Evolutionary conservation across 163 green algal genomes (phyloP).

Genomic region (Volvox carteri): DNA sequence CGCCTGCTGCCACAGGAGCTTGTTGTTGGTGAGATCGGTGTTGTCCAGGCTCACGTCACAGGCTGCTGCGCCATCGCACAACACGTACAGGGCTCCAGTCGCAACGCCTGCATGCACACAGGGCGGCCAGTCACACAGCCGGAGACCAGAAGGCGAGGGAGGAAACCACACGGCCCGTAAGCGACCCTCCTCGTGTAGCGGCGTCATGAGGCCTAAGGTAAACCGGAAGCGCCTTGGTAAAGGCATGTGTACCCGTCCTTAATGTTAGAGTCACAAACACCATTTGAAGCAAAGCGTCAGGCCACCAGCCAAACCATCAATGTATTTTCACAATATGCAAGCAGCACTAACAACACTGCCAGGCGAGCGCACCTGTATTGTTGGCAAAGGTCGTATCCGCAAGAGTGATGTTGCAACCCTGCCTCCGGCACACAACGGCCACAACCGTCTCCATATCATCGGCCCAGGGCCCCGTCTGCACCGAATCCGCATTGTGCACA

Average conservation of each 20-base stretch:
- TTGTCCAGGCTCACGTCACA: not conserved
- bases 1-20: constrained; percentile 17
- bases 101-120: constrained; percentile 41
- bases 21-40: constrained; percentile 20
- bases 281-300: no score
- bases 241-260: no score
- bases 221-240: not conserved
- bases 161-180: no score
- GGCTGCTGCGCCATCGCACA: constrained; percentile 20
- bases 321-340: not conserved
- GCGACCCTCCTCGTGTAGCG: no score
- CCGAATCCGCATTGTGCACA: not conserved
- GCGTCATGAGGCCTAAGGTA: not conserved
- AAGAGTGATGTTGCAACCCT: not conserved
- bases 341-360: not conserved
- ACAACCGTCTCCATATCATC: constrained; percentile 22
- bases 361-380: constrained; percentile 24
- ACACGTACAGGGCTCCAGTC: not conserved
- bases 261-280: no score
- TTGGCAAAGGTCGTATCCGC: not conserved
- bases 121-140: no score
- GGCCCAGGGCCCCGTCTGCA: constrained; percentile 18
- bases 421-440: not conserved
- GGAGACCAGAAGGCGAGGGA: no score
- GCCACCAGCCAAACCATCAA: not conserved